Evolutionary conservation across 176 grass and related monocot species (phyloP).

Genomic region (Elaeis guineensis): DNA sequence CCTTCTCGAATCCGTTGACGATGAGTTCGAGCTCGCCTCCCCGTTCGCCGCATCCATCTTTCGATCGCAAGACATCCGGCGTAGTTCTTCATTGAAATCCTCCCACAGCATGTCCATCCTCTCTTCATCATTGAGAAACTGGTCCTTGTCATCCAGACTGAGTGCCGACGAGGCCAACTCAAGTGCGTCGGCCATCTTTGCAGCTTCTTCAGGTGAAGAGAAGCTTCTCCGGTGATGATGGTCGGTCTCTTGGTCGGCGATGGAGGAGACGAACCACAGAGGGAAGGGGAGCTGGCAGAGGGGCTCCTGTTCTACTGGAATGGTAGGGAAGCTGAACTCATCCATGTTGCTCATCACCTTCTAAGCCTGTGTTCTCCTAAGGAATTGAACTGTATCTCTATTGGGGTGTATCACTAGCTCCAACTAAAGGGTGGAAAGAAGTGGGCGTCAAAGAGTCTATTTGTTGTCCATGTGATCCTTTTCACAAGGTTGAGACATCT

Average conservation of each 20-base stretch:
- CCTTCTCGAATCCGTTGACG: too few relatives aligned
- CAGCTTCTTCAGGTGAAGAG: slow-evolving; percentile 21
- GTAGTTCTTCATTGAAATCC: slow-evolving; percentile 85
- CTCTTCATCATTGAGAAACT: slow-evolving; percentile 37
- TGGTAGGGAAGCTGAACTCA: slow-evolving; percentile 68
- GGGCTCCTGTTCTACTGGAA: slow-evolving; percentile 36
- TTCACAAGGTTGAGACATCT: not conserved
- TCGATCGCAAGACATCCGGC: not conserved
- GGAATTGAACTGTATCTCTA: not conserved
- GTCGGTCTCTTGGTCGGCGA: not conserved
- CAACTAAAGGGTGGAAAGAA: not conserved
- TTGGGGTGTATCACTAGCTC: too few relatives aligned
- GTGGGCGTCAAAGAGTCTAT: not conserved
- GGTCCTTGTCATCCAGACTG: slow-evolving; percentile 1
- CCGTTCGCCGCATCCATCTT: not conserved
- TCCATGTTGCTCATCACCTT: slow-evolving; percentile 29
- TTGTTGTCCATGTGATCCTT: not conserved
- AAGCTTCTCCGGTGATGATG: slow-evolving; percentile 26
- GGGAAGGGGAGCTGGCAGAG: slow-evolving; percentile 36
- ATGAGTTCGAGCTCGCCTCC: not conserved
- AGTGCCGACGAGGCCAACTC: too few relatives aligned
- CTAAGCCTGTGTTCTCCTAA: not conserved
- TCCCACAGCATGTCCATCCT: slow-evolving; percentile 99
- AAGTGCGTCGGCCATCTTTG: not conserved
- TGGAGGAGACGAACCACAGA: slow-evolving; percentile 51